Evolutionary conservation across 768 basidiomycete genomes (phyloP).

Genomic region (Butyriboletus loyo): DNA sequence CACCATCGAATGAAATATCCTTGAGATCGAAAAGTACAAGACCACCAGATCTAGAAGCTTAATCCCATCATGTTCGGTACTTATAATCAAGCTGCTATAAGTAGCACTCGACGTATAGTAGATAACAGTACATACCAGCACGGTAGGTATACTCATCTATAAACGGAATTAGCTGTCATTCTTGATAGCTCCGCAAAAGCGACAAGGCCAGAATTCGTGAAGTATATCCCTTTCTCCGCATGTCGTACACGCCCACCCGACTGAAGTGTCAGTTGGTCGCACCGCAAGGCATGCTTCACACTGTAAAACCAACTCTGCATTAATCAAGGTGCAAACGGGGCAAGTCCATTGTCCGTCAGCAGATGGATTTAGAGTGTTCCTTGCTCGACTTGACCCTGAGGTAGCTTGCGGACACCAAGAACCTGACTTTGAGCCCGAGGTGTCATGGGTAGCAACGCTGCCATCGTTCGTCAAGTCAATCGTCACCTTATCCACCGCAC

Average conservation of each 20-base stretch:
- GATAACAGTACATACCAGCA: neutral
- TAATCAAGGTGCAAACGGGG: constrained; percentile 63
- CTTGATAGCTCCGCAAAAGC: constrained; percentile 69
- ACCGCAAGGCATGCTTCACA: constrained; percentile 59
- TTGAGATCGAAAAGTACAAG: constrained; percentile 43
- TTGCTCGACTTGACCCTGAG: neutral
- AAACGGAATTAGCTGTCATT: constrained; percentile 20
- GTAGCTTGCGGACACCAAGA: constrained; percentile 3
- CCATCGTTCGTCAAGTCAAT: constrained; percentile 55
- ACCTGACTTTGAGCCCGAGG: constrained; percentile 33
- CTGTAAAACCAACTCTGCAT: constrained; percentile 43
- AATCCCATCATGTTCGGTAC: constrained; percentile 36
- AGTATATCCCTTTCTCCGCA: constrained; percentile 65
- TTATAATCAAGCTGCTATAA: neutral
- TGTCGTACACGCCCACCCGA: constrained; percentile 61
- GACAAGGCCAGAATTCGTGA: constrained; percentile 72
- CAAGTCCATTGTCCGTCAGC: constrained; percentile 47
- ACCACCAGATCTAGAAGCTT: constrained; percentile 71
- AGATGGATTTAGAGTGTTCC: neutral
- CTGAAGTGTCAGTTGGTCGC: constrained; percentile 34
- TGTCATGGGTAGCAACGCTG: neutral
- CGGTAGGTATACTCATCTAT: neutral
- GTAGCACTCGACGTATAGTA: neutral
- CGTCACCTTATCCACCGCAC: constrained; percentile 50
- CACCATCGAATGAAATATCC: constrained; percentile 81